Evolutionary conservation across 768 basidiomycete species (phyloP).

Genomic region (Tremella yokohamensis): DNA sequence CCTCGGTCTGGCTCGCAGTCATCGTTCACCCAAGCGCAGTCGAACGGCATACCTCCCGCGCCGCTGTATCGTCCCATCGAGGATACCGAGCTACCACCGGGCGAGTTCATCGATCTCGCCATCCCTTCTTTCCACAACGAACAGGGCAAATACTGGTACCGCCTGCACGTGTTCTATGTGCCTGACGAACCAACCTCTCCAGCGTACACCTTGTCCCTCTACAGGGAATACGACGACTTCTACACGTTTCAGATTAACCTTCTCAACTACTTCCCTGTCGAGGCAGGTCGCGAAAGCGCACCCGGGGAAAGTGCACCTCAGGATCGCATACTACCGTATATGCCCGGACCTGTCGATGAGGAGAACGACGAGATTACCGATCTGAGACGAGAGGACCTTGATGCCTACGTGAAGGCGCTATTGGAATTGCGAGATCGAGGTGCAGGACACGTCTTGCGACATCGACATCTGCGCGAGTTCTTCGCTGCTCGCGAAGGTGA

Average conservation of each 20-base stretch:
- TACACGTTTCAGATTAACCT: conserved; percentile 93
- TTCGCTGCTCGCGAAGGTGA: conserved; percentile 82
- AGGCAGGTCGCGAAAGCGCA: conserved; percentile 69
- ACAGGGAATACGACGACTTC: conserved; percentile 95
- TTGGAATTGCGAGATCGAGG: conserved; percentile 65
- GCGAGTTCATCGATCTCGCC: conserved; percentile 77
- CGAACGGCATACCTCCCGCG: neutral
- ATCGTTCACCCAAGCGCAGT: neutral
- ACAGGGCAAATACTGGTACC: conserved; percentile 96
- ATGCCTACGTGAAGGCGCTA: conserved; percentile 79
- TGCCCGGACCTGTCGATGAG: conserved; percentile 83
- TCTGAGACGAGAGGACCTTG: conserved; percentile 73
- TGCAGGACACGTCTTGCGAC: conserved; percentile 75
- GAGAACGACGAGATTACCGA: conserved; percentile 82
- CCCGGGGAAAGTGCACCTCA: conserved; percentile 37
- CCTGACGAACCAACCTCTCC: conserved; percentile 61
- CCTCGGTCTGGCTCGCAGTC: conserved; percentile 12
- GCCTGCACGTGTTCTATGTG: conserved; percentile 81
- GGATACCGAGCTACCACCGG: conserved; percentile 52
- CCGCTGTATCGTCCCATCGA: conserved; percentile 38
- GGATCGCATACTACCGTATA: conserved; percentile 81
- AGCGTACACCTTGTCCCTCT: conserved; percentile 70
- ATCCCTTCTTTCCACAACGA: conserved; percentile 98
- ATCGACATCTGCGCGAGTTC: conserved; percentile 75
- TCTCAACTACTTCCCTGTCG: conserved; percentile 78